Conservation (phyloP, 1,139 yeast genomes). For the Pichia sp. region DNA sequence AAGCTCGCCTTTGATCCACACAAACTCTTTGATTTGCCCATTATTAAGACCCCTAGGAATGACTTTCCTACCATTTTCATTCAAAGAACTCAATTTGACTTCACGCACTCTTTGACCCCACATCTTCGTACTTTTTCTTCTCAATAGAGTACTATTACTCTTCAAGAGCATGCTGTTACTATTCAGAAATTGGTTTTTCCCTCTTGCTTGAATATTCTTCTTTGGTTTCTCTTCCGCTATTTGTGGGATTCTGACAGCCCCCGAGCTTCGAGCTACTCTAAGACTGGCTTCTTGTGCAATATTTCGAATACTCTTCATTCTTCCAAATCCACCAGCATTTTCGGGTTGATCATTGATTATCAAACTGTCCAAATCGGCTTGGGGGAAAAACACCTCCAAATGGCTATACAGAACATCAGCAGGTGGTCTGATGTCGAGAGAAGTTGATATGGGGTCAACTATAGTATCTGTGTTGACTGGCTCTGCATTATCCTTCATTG, state of each 20-base stretch:
- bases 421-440: conserved; percentile 77
- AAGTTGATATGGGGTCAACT: too few species aligned
- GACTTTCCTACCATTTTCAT: conserved; percentile 5
- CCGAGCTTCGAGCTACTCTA: too few species aligned
- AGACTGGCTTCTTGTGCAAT: conserved; percentile 88
- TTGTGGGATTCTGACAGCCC: conserved; percentile 27
- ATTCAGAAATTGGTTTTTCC: neutral
- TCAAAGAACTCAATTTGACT: conserved; percentile 40
- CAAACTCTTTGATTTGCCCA: conserved; percentile 77
- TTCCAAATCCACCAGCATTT: conserved; percentile 22
- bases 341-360: conserved; percentile 58
- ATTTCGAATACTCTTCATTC: conserved; percentile 83
- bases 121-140: conserved; percentile 84
- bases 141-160: conserved; percentile 27
- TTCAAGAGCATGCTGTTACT: conserved; percentile 1
- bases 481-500: too few species aligned
- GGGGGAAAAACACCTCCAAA: conserved; percentile 86
- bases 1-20: conserved; percentile 97
- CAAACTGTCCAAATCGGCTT: conserved; percentile 88
- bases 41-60: conserved; percentile 39
- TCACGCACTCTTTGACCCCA: conserved; percentile 97
- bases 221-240: neutral
- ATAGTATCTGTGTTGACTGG: too few species aligned
- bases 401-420: conserved; percentile 90
- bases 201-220: neutral